Percentiles rank a stretch among this genome's conserved stretches.
Evolutionary conservation across 2,329 filamentous ascomycete species (phyloP).

Genomic region (Alternaria ventricosa): DNA sequence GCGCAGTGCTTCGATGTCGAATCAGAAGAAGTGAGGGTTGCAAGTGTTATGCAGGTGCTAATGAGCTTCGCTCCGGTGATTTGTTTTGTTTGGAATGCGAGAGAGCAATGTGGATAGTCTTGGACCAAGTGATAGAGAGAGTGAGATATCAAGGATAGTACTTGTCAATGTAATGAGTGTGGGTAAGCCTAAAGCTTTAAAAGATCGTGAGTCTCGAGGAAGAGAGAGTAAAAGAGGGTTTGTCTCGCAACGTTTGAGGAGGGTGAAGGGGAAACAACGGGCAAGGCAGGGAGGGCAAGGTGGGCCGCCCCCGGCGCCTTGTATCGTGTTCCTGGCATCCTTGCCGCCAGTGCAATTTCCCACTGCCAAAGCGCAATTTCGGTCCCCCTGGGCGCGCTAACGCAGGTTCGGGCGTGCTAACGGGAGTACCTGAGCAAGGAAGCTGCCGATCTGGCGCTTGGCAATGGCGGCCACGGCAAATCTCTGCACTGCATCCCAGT

Average conservation of each 20-base stretch:
- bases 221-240: constrained; percentile 18
- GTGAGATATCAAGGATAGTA: constrained; percentile 1
- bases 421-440: constrained; percentile 17
- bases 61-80: not conserved
- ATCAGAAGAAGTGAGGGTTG: constrained; percentile 6
- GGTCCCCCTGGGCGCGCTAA: constrained; percentile 10
- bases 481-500: not conserved
- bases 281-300: not conserved
- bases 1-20: constrained; percentile 9
- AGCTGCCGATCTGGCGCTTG: constrained; percentile 9
- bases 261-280: constrained; percentile 24
- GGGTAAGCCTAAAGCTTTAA: constrained; percentile 12
- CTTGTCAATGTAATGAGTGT: constrained; percentile 1
- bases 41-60: constrained; percentile 16
- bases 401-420: constrained; percentile 1
- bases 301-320: constrained; percentile 17
- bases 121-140: not conserved
- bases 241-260: constrained; percentile 28
- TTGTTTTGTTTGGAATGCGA: constrained; percentile 4
- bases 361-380: not conserved
- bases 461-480: not conserved
- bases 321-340: constrained; percentile 32
- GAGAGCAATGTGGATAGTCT: constrained; percentile 22
- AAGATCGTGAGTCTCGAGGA: constrained; percentile 7
- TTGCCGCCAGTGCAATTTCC: constrained; percentile 31